These are phyloP conservation scores for Linnemannia schmuckeri DNA, from an alignment of 192 early-diverging fungal genomes.

Conservation along the genomic window DNA sequence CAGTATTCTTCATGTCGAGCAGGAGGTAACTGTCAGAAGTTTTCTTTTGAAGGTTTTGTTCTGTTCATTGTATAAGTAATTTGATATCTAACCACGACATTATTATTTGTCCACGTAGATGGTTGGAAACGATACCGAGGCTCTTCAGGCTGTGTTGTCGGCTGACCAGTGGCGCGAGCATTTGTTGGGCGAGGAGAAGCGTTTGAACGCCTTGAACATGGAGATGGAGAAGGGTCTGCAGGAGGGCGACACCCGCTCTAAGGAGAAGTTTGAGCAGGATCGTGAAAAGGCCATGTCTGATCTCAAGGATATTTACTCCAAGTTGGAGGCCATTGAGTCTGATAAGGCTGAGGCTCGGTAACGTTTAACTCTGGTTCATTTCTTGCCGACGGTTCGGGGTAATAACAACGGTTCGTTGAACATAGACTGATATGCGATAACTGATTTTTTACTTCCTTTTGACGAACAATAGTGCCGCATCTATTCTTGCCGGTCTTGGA, in stretches of 20 bases:
- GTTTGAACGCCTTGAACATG: constrained; percentile 67
- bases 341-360: constrained; percentile 95
- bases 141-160: constrained; percentile 89
- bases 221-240: constrained; percentile 64
- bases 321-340: constrained; percentile 95
- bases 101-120: constrained; percentile 68
- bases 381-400: neutral
- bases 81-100: neutral
- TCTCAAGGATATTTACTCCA: constrained; percentile 87
- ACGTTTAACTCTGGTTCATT: neutral
- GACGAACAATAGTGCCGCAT: constrained; percentile 77
- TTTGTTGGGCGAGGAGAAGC: constrained; percentile 88
- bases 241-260: constrained; percentile 63
- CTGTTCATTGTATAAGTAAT: neutral
- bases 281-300: constrained; percentile 51
- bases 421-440: neutral
- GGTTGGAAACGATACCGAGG: constrained; percentile 88
- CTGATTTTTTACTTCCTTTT: neutral
- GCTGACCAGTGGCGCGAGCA: constrained; percentile 95
- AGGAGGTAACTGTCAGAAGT: constrained; percentile 74
- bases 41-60: neutral
- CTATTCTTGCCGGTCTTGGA: constrained; percentile 96
- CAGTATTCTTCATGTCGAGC: constrained; percentile 96
- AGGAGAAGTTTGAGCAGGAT: constrained; percentile 57
- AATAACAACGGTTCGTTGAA: neutral